A percentile compares a stretch with the other conserved stretches of the same genome.
These are phyloP conservation scores for Debaryomycetaceae sp. DNA, from an alignment of 1,139 yeast species.

Conservation along the genomic window DNA sequence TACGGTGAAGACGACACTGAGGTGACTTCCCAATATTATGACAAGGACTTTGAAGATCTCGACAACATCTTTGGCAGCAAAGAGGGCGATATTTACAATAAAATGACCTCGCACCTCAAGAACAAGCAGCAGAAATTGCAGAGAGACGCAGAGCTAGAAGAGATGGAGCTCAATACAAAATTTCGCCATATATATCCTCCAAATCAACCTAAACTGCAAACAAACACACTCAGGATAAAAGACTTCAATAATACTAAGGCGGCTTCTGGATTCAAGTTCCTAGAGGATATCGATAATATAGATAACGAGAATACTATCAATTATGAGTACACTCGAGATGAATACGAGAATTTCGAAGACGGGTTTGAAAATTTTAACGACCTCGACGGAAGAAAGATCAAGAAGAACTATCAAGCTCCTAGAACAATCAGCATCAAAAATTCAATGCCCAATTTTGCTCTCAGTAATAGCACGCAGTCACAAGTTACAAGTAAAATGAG, in stretches of 20 bases:
- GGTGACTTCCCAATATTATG: conserved; percentile 37
- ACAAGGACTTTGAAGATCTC: conserved; percentile 40
- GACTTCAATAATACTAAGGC: conserved; percentile 20
- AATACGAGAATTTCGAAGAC: conserved; percentile 38
- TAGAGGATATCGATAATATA: conserved; percentile 18
- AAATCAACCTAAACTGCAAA: conserved; percentile 13
- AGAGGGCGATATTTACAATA: conserved; percentile 33
- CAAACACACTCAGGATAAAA: conserved; percentile 28
- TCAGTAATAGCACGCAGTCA: neutral
- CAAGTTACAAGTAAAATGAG: conserved; percentile 12
- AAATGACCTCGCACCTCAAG: conserved; percentile 18
- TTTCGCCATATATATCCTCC: conserved; percentile 10
- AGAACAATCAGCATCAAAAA: conserved; percentile 13
- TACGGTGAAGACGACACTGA: conserved; percentile 43
- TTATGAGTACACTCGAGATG: conserved; percentile 38
- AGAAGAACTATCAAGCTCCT: neutral
- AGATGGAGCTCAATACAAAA: conserved; percentile 22
- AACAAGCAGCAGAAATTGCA: conserved; percentile 26
- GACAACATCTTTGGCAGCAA: conserved; percentile 38
- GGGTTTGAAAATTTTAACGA: conserved; percentile 19
- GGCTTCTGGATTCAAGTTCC: conserved; percentile 10
- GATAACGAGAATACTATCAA: conserved; percentile 35
- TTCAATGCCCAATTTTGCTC: conserved; percentile 26
- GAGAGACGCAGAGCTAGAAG: conserved; percentile 35
- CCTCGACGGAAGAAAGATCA: neutral